Evolutionary conservation across 2,329 filamentous ascomycete genomes (phyloP).

Genomic region (Penicillium decumbens): DNA sequence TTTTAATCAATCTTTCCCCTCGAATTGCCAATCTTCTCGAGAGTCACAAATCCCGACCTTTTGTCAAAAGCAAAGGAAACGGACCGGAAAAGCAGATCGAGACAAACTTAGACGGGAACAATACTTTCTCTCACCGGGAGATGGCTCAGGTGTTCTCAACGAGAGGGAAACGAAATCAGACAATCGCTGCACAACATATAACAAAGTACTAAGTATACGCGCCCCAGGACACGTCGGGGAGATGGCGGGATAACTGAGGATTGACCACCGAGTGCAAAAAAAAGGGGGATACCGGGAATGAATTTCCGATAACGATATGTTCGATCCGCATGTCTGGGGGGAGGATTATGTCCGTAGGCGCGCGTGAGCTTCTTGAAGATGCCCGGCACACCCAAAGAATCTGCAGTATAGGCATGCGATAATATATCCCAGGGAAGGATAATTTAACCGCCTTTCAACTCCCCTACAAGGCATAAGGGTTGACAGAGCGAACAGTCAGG

Average conservation of each 20-base stretch:
- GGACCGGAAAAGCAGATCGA: slow-evolving; percentile 6
- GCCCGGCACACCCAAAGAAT: slow-evolving; percentile 14
- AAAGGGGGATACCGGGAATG: slow-evolving; percentile 11
- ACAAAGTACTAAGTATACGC: slow-evolving; percentile 22
- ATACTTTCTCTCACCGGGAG: slow-evolving; percentile 13
- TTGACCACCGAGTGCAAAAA: slow-evolving; percentile 6
- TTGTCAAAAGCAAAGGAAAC: neutral
- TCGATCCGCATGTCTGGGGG: slow-evolving; percentile 20
- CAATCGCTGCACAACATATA: slow-evolving; percentile 23
- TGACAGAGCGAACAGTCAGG: slow-evolving; percentile 50
- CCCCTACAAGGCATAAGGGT: slow-evolving; percentile 47
- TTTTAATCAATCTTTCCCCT: slow-evolving; percentile 17
- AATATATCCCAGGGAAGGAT: slow-evolving; percentile 23
- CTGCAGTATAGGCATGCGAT: slow-evolving; percentile 26
- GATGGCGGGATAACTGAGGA: slow-evolving; percentile 5
- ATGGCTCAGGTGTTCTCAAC: slow-evolving; percentile 17
- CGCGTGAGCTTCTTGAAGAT: slow-evolving; percentile 6
- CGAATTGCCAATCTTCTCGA: slow-evolving; percentile 1
- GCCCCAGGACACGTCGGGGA: slow-evolving; percentile 13
- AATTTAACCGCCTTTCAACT: slow-evolving; percentile 4
- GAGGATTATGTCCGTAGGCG: slow-evolving; percentile 22
- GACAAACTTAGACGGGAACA: slow-evolving; percentile 12
- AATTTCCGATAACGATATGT: slow-evolving; percentile 21
- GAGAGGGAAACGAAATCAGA: slow-evolving; percentile 9
- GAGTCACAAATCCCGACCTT: neutral